phyloP scores from a whole-genome alignment of 139 green algal genomes.

The Spirogloea muscicola region DNA sequence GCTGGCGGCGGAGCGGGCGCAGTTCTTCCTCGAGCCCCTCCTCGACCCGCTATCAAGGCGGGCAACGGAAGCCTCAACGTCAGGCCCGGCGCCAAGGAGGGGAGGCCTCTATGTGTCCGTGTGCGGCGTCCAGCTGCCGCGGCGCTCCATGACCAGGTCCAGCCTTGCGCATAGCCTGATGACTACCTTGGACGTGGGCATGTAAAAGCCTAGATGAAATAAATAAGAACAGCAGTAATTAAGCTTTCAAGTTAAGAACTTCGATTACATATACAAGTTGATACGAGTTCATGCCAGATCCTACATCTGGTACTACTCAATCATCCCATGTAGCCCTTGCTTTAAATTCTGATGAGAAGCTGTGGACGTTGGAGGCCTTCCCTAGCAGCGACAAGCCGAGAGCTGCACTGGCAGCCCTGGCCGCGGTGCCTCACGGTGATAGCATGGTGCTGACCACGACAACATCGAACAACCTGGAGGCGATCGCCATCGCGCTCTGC shows the following conservation, averaged over 20 bases:
- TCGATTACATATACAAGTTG: background rate
- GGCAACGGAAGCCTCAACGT: too few species aligned
- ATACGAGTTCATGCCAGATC: background rate
- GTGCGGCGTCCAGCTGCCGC: too few species aligned
- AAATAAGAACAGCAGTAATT: too few species aligned
- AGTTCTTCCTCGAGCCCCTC: slow-evolving; percentile 29
- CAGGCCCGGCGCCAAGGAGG: too few species aligned
- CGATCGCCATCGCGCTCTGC: slow-evolving; percentile 66
- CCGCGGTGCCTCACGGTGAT: background rate
- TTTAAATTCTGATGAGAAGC: background rate
- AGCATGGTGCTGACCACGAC: slow-evolving; percentile 33
- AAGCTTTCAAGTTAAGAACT: background rate
- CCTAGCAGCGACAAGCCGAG: background rate
- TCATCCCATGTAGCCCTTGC: background rate
- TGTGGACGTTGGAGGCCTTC: background rate
- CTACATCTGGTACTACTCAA: background rate
- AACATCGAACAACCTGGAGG: slow-evolving; percentile 36
- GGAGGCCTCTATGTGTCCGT: too few species aligned
- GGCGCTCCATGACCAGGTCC: too few species aligned
- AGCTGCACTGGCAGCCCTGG: background rate
- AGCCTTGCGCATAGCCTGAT: too few species aligned
- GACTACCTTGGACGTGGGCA: too few species aligned
- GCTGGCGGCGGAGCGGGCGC: slow-evolving; percentile 21
- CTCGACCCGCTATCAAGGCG: too few species aligned
- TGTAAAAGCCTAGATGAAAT: too few species aligned